phyloP scores from a whole-genome alignment of 768 basidiomycete species.

The Hypholoma fasciculare region DNA sequence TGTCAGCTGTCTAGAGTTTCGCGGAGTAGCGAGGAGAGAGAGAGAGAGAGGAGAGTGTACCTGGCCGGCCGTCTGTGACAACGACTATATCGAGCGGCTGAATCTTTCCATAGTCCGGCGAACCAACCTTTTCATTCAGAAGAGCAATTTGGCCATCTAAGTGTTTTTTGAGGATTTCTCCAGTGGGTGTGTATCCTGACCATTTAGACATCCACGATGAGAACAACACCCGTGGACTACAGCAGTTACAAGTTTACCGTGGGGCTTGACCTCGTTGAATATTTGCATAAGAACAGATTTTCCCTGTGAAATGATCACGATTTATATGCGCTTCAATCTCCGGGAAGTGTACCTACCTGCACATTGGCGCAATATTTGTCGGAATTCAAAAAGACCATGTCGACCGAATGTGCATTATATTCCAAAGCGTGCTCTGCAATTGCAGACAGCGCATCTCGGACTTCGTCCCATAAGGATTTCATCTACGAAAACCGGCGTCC shows the following conservation, averaged over 20 bases:
- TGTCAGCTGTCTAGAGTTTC: too few species aligned
- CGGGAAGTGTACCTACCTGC: neutral
- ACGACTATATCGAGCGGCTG: conserved; percentile 32
- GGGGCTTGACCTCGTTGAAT: conserved; percentile 19
- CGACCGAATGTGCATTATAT: conserved; percentile 22
- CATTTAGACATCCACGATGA: neutral
- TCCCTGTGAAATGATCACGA: conserved; percentile 13
- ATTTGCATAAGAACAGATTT: conserved; percentile 13
- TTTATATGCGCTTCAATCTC: neutral
- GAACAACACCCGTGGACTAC: neutral
- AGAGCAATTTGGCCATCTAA: conserved; percentile 21
- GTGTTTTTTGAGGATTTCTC: conserved; percentile 21
- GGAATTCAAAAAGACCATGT: conserved; percentile 28
- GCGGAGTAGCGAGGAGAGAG: neutral
- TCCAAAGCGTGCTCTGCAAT: conserved; percentile 30
- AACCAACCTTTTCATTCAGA: conserved; percentile 18
- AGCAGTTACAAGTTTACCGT: conserved; percentile 6
- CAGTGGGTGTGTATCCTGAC: conserved; percentile 30
- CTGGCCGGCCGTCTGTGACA: conserved; percentile 31
- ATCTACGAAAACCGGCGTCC: neutral
- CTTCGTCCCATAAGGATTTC: conserved; percentile 21
- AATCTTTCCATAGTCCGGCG: conserved; percentile 19
- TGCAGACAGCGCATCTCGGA: conserved; percentile 24
- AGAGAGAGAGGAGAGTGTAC: conserved; percentile 17
- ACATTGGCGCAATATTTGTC: neutral